Percentiles rank a stretch among this genome's conserved stretches.
Evolutionary conservation across 2,329 filamentous ascomycete genomes (phyloP).

Genomic region (Hypoxylon sp.): DNA sequence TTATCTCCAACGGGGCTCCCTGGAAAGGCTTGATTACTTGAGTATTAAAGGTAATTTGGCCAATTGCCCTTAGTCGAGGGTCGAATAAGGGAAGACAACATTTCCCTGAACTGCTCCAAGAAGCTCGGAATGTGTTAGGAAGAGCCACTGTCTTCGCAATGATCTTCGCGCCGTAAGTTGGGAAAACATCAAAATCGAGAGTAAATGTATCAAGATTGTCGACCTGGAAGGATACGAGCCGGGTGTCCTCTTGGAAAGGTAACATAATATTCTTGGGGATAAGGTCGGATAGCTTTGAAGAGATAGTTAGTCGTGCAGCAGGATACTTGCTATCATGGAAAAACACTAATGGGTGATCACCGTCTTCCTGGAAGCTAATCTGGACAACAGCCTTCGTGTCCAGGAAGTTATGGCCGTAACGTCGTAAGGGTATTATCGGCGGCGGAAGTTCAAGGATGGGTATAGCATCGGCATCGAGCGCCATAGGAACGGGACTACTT

Average conservation of each 20-base stretch:
- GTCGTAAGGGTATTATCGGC: conserved; percentile 92
- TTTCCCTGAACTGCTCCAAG: conserved; percentile 80
- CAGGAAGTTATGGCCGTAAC: conserved; percentile 98
- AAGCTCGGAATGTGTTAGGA: conserved; percentile 85
- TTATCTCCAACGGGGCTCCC: conserved; percentile 93
- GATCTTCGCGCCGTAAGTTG: conserved; percentile 96
- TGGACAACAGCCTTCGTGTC: conserved; percentile 98
- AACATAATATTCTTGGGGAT: conserved; percentile 97
- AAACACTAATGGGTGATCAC: conserved; percentile 86
- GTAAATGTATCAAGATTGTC: conserved; percentile 94
- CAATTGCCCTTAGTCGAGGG: conserved; percentile 89
- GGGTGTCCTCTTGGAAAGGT: conserved; percentile 95
- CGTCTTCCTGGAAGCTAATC: conserved; percentile 85
- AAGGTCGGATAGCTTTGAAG: conserved; percentile 94
- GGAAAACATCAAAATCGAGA: conserved; percentile 97
- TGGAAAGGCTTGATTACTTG: conserved; percentile 97
- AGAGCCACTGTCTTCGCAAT: conserved; percentile 96
- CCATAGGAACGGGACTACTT: conserved; percentile 71
- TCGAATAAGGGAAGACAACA: conserved; percentile 94
- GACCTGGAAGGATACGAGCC: conserved; percentile 94
- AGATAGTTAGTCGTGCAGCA: conserved; percentile 93
- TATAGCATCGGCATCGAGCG: conserved; percentile 87
- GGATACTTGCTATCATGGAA: conserved; percentile 98
- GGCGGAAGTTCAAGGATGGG: conserved; percentile 92
- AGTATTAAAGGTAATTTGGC: conserved; percentile 92